A percentile compares a stretch with the other conserved stretches of the same genome.
phyloP scores from a whole-genome alignment of 1,139 yeast genomes.

The Eremothecium cymbalariae region DNA sequence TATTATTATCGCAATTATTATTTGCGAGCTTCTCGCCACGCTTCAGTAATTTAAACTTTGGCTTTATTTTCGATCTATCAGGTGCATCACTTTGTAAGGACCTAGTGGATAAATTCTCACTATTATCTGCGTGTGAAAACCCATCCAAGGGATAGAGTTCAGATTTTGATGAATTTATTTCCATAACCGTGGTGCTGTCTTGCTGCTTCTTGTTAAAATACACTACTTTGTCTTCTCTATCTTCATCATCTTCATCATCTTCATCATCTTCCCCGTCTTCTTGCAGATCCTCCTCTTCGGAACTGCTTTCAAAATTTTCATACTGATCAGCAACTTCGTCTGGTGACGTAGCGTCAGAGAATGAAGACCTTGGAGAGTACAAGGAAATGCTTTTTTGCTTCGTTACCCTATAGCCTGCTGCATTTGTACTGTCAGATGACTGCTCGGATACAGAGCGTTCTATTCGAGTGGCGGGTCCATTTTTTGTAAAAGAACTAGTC shows the following conservation, averaged over 20 bases:
- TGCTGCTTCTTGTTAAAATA: too few relatives aligned
- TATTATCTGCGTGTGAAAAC: background rate
- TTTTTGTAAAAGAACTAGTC: background rate
- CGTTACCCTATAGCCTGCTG: background rate
- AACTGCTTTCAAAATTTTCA: slow-evolving; percentile 25
- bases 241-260: too few relatives aligned
- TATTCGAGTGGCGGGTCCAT: background rate
- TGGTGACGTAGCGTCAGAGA: background rate
- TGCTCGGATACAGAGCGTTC: background rate
- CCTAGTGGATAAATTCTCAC: background rate
- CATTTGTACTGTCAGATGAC: background rate
- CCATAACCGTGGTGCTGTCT: too few relatives aligned
- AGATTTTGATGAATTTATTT: slow-evolving; percentile 38
- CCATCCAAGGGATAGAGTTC: slow-evolving; percentile 21
- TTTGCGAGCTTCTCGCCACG: slow-evolving; percentile 29
- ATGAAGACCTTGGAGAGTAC: background rate
- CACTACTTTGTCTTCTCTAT: too few relatives aligned
- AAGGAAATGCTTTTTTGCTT: background rate
- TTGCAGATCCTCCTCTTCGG: slow-evolving; percentile 15
- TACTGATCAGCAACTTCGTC: slow-evolving; percentile 11
- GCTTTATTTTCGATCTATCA: slow-evolving; percentile 15
- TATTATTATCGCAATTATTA: background rate
- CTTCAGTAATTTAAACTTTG: slow-evolving; percentile 30
- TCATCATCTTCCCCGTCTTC: slow-evolving; percentile 12
- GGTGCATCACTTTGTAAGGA: background rate